Percentiles rank a stretch among this genome's conserved stretches.
Conservation (phyloP, 352 stramenopile species). For the Globisporangium barbulae region DNA sequence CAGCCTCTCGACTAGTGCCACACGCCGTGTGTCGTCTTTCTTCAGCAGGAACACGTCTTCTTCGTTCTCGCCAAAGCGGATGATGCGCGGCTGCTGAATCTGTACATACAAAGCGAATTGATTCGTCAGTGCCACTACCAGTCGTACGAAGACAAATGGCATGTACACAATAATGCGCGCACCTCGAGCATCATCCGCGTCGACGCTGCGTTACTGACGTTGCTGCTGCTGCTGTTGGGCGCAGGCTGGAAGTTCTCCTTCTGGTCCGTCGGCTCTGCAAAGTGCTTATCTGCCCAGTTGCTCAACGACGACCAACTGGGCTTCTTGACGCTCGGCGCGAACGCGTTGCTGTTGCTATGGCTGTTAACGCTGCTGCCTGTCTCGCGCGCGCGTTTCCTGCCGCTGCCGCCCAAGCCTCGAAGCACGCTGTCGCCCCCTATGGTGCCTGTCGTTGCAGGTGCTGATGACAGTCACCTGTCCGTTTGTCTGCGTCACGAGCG, state of each 20-base stretch:
- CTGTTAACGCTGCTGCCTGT: slow-evolving; percentile 15
- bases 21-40: slow-evolving; percentile 35
- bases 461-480: slow-evolving; percentile 3
- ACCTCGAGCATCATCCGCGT: slow-evolving; percentile 17
- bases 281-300: slow-evolving; percentile 8
- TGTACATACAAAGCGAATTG: slow-evolving; percentile 3
- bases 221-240: slow-evolving; percentile 18
- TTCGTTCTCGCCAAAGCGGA: slow-evolving; percentile 63
- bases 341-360: slow-evolving; percentile 1
- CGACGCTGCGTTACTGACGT: not conserved
- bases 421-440: slow-evolving; percentile 12
- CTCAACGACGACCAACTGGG: slow-evolving; percentile 13
- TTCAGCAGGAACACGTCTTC: slow-evolving; percentile 59
- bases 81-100: slow-evolving; percentile 25
- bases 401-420: slow-evolving; percentile 9
- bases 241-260: slow-evolving; percentile 43
- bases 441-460: slow-evolving; percentile 2
- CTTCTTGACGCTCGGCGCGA: slow-evolving; percentile 27
- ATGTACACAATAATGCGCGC: not conserved
- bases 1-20: slow-evolving; percentile 42
- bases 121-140: not conserved
- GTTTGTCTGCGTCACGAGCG: not conserved
- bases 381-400: slow-evolving; percentile 34
- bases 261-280: slow-evolving; percentile 18
- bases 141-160: not conserved